Percentiles rank a stretch among this genome's conserved stretches.
Evolutionary conservation across 495 filamentous ascomycete species (phyloP).

Genomic region (Trichoderma erinaceum): DNA sequence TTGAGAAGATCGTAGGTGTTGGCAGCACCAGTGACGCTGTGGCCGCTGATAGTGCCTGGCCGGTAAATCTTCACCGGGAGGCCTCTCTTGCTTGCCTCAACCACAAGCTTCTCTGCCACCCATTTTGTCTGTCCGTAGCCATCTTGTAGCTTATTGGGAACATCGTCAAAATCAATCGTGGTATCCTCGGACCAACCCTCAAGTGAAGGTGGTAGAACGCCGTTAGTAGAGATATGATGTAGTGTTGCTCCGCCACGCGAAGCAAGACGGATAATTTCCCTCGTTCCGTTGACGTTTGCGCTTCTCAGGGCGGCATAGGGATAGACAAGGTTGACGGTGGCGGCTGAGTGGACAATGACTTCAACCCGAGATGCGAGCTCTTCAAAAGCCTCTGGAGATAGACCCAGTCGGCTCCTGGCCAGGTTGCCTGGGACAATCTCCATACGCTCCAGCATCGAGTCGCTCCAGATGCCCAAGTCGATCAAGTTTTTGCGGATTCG

Average conservation of each 20-base stretch:
- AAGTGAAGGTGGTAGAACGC: conserved; percentile 54
- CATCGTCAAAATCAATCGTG: conserved; percentile 51
- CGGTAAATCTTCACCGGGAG: conserved; percentile 57
- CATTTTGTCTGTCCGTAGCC: conserved; percentile 63
- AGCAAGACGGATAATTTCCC: conserved; percentile 59
- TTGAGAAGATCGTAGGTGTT: conserved; percentile 64
- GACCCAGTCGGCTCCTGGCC: conserved; percentile 51
- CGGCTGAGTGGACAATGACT: conserved; percentile 60
- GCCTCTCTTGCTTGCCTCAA: conserved; percentile 54
- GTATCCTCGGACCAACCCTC: conserved; percentile 56
- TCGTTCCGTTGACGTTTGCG: conserved; percentile 55
- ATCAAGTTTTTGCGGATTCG: conserved; percentile 57
- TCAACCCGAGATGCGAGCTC: conserved; percentile 51
- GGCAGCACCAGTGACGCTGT: conserved; percentile 55
- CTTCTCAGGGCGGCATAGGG: conserved; percentile 56
- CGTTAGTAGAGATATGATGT: conserved; percentile 66
- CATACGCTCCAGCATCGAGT: conserved; percentile 62
- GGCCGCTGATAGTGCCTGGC: conserved; percentile 59
- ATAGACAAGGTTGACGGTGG: conserved; percentile 62
- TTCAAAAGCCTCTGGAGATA: conserved; percentile 49
- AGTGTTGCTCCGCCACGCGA: conserved; percentile 54
- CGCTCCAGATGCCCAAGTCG: conserved; percentile 58
- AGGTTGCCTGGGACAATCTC: conserved; percentile 61
- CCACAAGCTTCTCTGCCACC: conserved; percentile 60
- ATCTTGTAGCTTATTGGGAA: conserved; percentile 53